phyloP scores from a whole-genome alignment of 768 basidiomycete genomes.

The Russula abietina region DNA sequence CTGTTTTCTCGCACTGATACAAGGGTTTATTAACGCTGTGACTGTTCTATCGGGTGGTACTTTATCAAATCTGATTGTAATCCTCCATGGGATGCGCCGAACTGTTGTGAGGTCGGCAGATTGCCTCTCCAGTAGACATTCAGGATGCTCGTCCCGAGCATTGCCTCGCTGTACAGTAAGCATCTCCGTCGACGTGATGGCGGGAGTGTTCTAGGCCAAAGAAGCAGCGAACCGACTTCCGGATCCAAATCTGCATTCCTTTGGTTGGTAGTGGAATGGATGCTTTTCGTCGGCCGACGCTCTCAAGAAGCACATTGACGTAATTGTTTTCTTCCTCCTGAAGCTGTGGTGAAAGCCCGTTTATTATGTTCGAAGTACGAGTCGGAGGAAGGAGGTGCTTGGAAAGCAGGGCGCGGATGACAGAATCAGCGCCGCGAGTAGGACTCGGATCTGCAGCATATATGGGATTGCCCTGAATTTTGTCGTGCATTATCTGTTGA shows the following conservation, averaged over 20 bases:
- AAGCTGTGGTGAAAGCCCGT: constrained; percentile 8
- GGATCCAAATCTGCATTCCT: not conserved
- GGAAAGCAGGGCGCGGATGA: not conserved
- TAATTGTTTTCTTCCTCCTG: constrained; percentile 11
- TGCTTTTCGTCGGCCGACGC: not conserved
- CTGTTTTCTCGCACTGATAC: not conserved
- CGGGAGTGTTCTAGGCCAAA: not conserved
- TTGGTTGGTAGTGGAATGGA: not conserved
- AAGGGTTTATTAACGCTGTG: not conserved
- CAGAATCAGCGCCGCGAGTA: not conserved
- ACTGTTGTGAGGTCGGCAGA: constrained; percentile 3
- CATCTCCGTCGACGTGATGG: not conserved
- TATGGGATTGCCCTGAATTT: constrained; percentile 16
- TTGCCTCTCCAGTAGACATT: constrained; percentile 5
- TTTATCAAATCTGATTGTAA: not conserved
- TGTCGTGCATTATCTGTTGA: not conserved
- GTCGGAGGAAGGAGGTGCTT: not conserved
- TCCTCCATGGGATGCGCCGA: not conserved
- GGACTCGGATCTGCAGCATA: not conserved
- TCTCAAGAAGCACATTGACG: constrained; percentile 15
- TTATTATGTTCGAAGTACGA: constrained; percentile 7
- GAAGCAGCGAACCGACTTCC: not conserved
- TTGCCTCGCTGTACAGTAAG: not conserved
- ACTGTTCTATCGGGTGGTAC: not conserved
- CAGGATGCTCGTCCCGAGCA: not conserved